Percentiles rank a stretch among this genome's conserved stretches.
phyloP scores from a whole-genome alignment of 2,329 filamentous ascomycete genomes.

The Claviceps sp. region DNA sequence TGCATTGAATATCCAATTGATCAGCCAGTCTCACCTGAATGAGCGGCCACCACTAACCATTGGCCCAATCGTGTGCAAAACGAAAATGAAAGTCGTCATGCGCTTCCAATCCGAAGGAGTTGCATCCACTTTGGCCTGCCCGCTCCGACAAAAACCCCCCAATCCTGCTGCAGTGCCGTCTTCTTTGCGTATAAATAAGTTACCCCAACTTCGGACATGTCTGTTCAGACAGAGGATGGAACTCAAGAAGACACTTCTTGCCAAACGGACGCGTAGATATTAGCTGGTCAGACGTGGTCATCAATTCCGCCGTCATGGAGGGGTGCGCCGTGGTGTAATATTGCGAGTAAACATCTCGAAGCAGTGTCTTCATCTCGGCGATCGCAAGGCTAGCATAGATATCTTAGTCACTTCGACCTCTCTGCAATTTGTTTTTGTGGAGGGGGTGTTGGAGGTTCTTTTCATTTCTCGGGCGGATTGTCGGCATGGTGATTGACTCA shows the following conservation, averaged over 20 bases:
- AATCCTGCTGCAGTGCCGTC: not conserved
- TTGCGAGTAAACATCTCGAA: slow-evolving; percentile 47
- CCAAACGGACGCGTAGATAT: slow-evolving; percentile 51
- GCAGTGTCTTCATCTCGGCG: slow-evolving; percentile 53
- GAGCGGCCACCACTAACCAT: not conserved
- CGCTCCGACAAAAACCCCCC: not conserved
- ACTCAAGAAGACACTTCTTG: slow-evolving; percentile 43
- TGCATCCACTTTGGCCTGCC: too few relatives aligned
- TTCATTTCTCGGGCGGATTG: too few relatives aligned
- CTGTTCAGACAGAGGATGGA: slow-evolving; percentile 21
- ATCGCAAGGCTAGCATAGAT: slow-evolving; percentile 34
- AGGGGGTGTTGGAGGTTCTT: too few relatives aligned
- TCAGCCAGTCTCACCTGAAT: not conserved
- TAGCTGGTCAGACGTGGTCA: slow-evolving; percentile 54
- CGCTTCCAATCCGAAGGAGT: not conserved
- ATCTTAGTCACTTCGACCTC: not conserved
- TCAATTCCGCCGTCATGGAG: slow-evolving; percentile 39
- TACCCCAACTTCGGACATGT: not conserved
- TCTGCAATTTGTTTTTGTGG: slow-evolving; percentile 2
- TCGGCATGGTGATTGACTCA: too few relatives aligned
- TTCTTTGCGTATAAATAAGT: not conserved
- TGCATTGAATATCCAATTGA: not conserved
- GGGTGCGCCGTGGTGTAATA: slow-evolving; percentile 42
- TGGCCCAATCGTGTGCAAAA: not conserved
- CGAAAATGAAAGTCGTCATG: not conserved